Evolutionary conservation across 192 early-diverging fungal genomes (phyloP), one percentile per base, ranked within the genome.

Genomic region (Coemansia sp.): DNA sequence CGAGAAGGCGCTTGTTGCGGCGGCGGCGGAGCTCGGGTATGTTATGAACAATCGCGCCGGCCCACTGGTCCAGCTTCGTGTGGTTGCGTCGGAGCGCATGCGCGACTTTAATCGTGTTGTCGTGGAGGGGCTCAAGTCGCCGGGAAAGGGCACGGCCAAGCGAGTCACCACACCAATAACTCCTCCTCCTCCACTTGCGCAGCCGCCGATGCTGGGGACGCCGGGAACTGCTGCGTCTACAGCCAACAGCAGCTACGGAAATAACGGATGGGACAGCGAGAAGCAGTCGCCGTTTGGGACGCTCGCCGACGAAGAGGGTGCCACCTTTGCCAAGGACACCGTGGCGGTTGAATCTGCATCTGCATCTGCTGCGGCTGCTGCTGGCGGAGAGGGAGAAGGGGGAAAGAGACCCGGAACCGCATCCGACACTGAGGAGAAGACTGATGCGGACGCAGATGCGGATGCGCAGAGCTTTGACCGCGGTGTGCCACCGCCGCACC

Each of bases 1-100:
- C 67, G 93, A 95, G 75, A 87, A 89, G 70, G 93, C 93, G 12
- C 73, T 95, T 50, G 91, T 92, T 3, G 87, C 85, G 0, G 93
- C 91, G 15, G 93, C 92, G 6, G 86, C 87, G 13, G 88, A 93
- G 63, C 68, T 95, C n/a, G 88, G 87, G 19, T 93, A 85, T 56
- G 83, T 90, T 5, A 85, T 91, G 69, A 75, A 81, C 32, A 88
- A 90, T 63, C 82, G 87, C 37, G 83, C 79, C 2, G 82, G 85
- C 15, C 80, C 80, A 4, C 43, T 79, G 42, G 79, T 85, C 13
- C 80, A 83, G 66, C 68, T 86, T 61, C 71, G 76, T 8, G 75
- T 86, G 42, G 80, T 83, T 15, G 72, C 75, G 4, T 72, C 80
- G 0, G 75, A 83, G 69, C 71, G 80, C 13, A 77, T 83, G 75